Evolutionary conservation across 2,329 filamentous ascomycete species (phyloP), one percentile per base, ranked within the genome.

Genomic region (Xylaria sp.): DNA sequence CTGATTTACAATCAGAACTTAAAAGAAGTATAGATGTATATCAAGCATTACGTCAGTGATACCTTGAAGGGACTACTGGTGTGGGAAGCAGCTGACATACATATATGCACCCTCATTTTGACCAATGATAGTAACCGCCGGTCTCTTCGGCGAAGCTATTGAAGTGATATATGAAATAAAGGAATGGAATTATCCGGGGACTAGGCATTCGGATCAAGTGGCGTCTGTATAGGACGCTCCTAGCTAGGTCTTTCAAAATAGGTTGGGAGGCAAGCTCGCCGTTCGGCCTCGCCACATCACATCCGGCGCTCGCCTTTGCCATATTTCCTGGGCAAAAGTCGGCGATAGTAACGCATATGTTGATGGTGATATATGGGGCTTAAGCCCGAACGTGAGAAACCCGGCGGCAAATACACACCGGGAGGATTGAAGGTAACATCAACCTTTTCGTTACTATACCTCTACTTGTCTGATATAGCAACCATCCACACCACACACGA

Each of bases 41-140:
- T 28, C 38, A 20, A 58, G 48, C 66, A 26, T 66, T 49, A 36
- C 68, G 53, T 59, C 60, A 48, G 28, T 40, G 36, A 33, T 28
- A 28, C 54, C 13, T 28, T 58, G 20, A 38, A 49, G 38, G 33
- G 54, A 23, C 20, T 15, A 54, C 20, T 44, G 36, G 59, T 59
- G 70, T 66, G 62, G 59, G 62, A 62, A 72, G 53, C 54, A 48
- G 70, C 70, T 72, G 61, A 72, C 68, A 61, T 71, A 67, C 67
- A 65, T 64, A 58, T 49, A 67, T 66, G 53, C 56, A 64, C 59
- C 57, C 31, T 42, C 36, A 28, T 48, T 38, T 23, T n/a, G 40
- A 26, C 63, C 54, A 48, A 64, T 57, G 23, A 49, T 48, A 54
- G 58, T 26, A 51, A 49, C 48, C 20, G 11, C 33, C 46, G 17